Evolutionary conservation across 495 filamentous ascomycete species (phyloP).

Genomic region (Penicillium goetzii): DNA sequence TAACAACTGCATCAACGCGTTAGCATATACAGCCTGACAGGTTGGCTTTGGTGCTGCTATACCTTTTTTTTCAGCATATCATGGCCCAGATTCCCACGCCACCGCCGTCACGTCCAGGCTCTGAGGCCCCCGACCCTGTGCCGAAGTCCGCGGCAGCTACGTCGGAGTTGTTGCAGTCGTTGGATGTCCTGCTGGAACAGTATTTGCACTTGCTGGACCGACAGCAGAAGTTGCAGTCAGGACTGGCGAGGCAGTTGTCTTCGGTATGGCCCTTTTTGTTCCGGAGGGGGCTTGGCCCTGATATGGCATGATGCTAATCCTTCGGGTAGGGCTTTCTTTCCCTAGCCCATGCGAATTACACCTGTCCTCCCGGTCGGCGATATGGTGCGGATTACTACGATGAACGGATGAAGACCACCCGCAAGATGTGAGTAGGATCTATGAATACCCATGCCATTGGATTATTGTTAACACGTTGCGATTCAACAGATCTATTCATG

Average conservation of each 20-base stretch:
- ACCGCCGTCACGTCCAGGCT: slow-evolving; percentile 40
- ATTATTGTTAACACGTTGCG: slow-evolving; percentile 1
- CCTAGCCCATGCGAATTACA: slow-evolving; percentile 74
- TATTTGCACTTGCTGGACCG: slow-evolving; percentile 72
- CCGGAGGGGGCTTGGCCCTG: not conserved
- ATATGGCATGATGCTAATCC: slow-evolving; percentile 23
- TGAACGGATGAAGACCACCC: slow-evolving; percentile 68
- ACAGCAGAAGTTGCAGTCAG: slow-evolving; percentile 64
- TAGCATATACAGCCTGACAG: not conserved
- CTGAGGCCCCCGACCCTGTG: slow-evolving; percentile 33
- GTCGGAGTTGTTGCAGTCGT: slow-evolving; percentile 35
- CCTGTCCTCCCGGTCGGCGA: slow-evolving; percentile 60
- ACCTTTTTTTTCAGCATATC: not conserved
- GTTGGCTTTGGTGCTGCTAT: not conserved
- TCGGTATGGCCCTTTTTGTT: slow-evolving; percentile 46
- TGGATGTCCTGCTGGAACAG: slow-evolving; percentile 69
- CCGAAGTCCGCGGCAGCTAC: slow-evolving; percentile 29
- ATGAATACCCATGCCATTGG: slow-evolving; percentile 7
- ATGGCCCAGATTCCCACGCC: slow-evolving; percentile 48
- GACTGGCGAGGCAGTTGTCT: slow-evolving; percentile 54
- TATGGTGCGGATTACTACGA: slow-evolving; percentile 74
- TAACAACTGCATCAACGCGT: not conserved
- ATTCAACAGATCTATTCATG: slow-evolving; percentile 31
- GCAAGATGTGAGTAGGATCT: slow-evolving; percentile 40
- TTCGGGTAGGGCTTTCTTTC: slow-evolving; percentile 51